Evolutionary conservation across 2,329 filamentous ascomycete genomes (phyloP).

Genomic region (Beauveria varroae): DNA sequence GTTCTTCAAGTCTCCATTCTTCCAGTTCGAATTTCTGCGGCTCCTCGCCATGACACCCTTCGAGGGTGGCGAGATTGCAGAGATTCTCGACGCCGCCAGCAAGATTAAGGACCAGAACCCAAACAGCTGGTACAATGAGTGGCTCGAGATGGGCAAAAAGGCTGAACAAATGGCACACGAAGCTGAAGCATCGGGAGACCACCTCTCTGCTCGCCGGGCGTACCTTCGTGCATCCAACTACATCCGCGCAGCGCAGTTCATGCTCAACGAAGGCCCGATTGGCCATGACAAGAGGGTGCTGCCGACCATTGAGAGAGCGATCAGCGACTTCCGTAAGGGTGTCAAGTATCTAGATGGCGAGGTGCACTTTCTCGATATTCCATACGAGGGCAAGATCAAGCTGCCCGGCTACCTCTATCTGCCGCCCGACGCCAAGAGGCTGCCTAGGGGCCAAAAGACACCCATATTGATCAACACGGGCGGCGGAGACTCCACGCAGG

Average conservation of each 20-base stretch:
- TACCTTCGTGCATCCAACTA: slow-evolving; percentile 36
- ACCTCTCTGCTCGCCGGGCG: slow-evolving; percentile 23
- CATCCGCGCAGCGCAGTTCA: slow-evolving; percentile 27
- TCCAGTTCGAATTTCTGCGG: slow-evolving; percentile 34
- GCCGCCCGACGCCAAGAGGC: slow-evolving; percentile 17
- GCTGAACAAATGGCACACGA: neutral
- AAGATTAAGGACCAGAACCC: slow-evolving; percentile 27
- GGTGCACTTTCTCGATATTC: slow-evolving; percentile 27
- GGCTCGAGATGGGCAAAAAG: neutral
- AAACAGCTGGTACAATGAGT: neutral
- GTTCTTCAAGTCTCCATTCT: neutral
- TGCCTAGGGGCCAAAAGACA: slow-evolving; percentile 21
- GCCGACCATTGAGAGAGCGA: slow-evolving; percentile 17
- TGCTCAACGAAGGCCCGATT: no score
- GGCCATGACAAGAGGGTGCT: slow-evolving; percentile 25
- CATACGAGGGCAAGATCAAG: slow-evolving; percentile 25
- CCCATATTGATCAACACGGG: slow-evolving; percentile 28
- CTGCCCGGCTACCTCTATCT: slow-evolving; percentile 32
- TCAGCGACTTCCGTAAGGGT: slow-evolving; percentile 21
- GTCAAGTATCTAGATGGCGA: slow-evolving; percentile 21
- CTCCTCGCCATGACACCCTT: slow-evolving; percentile 28
- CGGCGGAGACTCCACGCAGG: slow-evolving; percentile 30
- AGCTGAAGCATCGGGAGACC: slow-evolving; percentile 18
- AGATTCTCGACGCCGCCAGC: slow-evolving; percentile 30
- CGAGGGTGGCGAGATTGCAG: slow-evolving; percentile 32